These are phyloP conservation scores for Spergularia marina DNA, from an alignment of 148 eudicot genomes.

Conservation along the genomic window DNA sequence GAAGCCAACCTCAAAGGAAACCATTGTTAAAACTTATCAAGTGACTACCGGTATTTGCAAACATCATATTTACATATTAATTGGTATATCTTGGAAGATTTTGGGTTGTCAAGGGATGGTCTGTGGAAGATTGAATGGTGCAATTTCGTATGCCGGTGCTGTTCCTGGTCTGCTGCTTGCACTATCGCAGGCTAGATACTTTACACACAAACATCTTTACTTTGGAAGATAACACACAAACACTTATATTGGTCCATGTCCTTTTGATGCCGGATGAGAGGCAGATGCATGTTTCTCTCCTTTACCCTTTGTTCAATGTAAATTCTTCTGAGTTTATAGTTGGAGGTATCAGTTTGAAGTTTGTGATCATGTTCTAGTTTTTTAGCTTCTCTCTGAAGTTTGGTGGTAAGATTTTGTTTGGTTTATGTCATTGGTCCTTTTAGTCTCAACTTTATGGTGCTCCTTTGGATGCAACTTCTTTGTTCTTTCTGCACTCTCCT, in stretches of 20 bases:
- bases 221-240: background rate
- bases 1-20: background rate
- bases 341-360: background rate
- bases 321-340: background rate
- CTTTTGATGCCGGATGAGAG: background rate
- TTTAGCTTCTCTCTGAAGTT: background rate
- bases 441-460: background rate
- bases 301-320: background rate
- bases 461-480: background rate
- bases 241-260: too few relatives aligned
- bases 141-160: background rate
- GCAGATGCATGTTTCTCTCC: background rate
- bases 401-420: background rate
- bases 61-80: background rate
- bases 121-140: background rate
- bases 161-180: background rate
- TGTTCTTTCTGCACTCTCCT: background rate
- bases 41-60: background rate
- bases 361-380: background rate
- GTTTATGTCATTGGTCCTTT: background rate
- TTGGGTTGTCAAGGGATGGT: background rate
- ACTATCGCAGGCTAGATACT: background rate
- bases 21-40: background rate
- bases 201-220: background rate
- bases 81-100: background rate